phyloP scores from a whole-genome alignment of 2,329 filamentous ascomycete species.

The Hymenoscyphus scutula region DNA sequence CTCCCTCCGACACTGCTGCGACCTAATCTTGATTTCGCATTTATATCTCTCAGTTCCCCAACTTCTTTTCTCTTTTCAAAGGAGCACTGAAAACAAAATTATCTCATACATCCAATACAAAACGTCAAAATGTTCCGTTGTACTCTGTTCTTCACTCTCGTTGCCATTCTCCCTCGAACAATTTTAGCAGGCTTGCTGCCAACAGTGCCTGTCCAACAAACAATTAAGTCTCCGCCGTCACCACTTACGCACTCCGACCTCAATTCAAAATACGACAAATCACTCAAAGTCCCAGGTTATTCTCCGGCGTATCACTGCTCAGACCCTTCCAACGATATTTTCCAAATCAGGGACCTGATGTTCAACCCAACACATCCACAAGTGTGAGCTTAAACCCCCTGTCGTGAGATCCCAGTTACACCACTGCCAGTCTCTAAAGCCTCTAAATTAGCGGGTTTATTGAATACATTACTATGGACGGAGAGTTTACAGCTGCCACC shows the following conservation, averaged over 20 bases:
- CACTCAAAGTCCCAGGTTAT: background rate
- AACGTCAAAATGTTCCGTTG: too few species aligned
- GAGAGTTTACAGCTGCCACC: background rate
- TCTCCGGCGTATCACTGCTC: background rate
- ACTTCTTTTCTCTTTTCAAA: too few species aligned
- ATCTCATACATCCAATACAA: too few species aligned
- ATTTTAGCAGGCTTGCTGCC: too few species aligned
- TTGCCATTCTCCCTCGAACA: too few species aligned
- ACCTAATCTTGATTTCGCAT: too few species aligned
- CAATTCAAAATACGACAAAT: background rate
- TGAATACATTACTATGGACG: background rate
- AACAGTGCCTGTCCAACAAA: background rate
- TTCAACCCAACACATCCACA: background rate
- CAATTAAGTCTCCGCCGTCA: background rate
- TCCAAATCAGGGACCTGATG: background rate
- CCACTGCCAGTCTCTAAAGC: too few species aligned
- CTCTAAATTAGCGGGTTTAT: background rate
- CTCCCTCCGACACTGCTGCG: too few species aligned
- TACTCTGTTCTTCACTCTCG: too few species aligned
- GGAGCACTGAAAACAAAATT: too few species aligned
- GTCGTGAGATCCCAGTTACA: too few species aligned
- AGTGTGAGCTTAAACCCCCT: background rate
- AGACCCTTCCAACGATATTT: background rate
- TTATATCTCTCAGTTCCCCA: too few species aligned
- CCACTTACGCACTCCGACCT: background rate